Percentiles rank a stretch among this genome's conserved stretches.
phyloP scores from a whole-genome alignment of 2,329 filamentous ascomycete species.

The Aspergillus fumigatiaffinis region DNA sequence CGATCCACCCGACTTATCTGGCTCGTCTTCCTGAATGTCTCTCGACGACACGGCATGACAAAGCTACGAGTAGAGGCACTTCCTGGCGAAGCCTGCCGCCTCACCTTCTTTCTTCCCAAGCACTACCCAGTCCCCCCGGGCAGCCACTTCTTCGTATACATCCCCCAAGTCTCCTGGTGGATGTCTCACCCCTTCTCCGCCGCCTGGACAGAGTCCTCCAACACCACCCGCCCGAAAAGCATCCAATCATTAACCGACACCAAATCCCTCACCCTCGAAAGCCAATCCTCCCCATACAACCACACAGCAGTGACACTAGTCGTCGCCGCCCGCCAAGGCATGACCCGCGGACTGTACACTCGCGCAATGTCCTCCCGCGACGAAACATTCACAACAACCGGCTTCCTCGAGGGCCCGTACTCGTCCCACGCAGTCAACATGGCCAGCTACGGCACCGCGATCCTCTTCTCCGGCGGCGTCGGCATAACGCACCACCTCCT shows the following conservation, averaged over 20 bases:
- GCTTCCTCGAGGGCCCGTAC: constrained; percentile 62
- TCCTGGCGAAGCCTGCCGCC: constrained; percentile 56
- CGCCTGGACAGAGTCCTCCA: constrained; percentile 35
- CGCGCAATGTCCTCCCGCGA: constrained; percentile 48
- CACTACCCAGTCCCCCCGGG: constrained; percentile 53
- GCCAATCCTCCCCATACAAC: background rate
- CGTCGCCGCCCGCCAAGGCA: constrained; percentile 56
- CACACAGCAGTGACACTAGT: constrained; percentile 51
- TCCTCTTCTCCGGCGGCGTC: constrained; percentile 63
- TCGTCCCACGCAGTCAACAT: constrained; percentile 55
- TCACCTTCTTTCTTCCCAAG: constrained; percentile 57
- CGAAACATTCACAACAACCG: constrained; percentile 49
- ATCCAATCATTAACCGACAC: constrained; percentile 21
- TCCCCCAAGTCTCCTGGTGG: constrained; percentile 48
- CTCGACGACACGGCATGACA: constrained; percentile 46
- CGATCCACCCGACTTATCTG: constrained; percentile 46
- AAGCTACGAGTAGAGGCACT: constrained; percentile 56
- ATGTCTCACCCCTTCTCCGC: constrained; percentile 49
- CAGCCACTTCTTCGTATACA: constrained; percentile 58
- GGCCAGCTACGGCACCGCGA: constrained; percentile 58
- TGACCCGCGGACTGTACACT: constrained; percentile 61
- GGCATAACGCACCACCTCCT: constrained; percentile 64
- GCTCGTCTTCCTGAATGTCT: constrained; percentile 53
- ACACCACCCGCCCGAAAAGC: constrained; percentile 25
- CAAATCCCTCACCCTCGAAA: background rate